Conservation (phyloP, 495 filamentous ascomycete genomes). For the Aspergillus sclerotioniger region DNA sequence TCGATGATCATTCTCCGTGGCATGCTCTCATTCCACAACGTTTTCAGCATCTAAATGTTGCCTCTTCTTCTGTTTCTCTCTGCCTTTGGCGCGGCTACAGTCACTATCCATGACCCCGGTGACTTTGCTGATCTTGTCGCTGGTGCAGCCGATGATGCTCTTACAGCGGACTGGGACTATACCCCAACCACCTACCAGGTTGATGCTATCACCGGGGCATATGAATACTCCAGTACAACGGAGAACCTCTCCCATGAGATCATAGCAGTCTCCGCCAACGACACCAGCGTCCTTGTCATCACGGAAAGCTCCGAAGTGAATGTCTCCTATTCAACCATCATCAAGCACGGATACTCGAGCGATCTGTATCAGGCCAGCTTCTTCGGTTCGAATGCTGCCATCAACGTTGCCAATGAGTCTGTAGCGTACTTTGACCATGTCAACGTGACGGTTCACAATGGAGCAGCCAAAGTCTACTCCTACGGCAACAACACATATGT, state of each 20-base stretch:
- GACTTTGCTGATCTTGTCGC: background rate
- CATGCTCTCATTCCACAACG: background rate
- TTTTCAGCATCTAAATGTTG: background rate
- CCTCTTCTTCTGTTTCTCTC: background rate
- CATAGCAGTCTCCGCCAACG: background rate
- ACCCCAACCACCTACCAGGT: background rate
- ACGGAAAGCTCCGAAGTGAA: background rate
- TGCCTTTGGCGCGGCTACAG: background rate
- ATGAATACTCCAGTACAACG: background rate
- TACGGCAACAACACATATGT: slow-evolving; percentile 13
- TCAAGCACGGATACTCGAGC: background rate
- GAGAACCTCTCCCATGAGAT: background rate
- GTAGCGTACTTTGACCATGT: background rate
- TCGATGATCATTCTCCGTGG: background rate
- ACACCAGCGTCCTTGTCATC: slow-evolving; percentile 1
- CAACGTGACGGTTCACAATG: background rate
- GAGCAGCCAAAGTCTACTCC: background rate
- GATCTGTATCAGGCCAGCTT: slow-evolving; percentile 1
- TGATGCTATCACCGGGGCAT: background rate
- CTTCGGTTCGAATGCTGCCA: background rate
- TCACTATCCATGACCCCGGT: background rate
- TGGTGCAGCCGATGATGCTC: background rate
- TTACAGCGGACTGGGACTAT: background rate
- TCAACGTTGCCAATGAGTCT: background rate
- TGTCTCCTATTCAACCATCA: background rate